Percentiles rank a stretch among this genome's conserved stretches.
Evolutionary conservation across 441 rosid species (phyloP).

Genomic region (Brassica balearica): DNA sequence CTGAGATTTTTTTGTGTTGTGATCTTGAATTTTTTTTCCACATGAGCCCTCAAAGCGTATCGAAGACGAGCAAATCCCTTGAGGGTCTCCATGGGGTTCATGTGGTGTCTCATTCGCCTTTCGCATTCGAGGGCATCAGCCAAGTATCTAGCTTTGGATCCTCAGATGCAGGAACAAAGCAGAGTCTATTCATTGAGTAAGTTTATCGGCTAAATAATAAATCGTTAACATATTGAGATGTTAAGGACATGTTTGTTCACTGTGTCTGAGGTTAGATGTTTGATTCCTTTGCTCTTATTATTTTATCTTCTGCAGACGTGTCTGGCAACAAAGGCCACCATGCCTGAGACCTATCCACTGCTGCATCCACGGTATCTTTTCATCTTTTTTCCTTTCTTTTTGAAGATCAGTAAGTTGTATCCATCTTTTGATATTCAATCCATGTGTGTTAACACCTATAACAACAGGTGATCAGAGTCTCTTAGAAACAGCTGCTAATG

Average conservation of each 20-base stretch:
- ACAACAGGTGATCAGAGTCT: slow-evolving; percentile 68
- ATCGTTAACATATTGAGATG: neutral
- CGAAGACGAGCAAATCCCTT: slow-evolving; percentile 57
- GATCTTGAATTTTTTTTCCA: slow-evolving; percentile 14
- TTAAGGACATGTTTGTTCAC: neutral
- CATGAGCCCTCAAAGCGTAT: slow-evolving; percentile 60
- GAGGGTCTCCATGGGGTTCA: slow-evolving; percentile 80
- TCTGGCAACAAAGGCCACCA: slow-evolving; percentile 95
- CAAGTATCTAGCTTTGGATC: slow-evolving; percentile 53
- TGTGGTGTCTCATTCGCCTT: slow-evolving; percentile 76
- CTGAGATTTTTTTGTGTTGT: slow-evolving; percentile 26
- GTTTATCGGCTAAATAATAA: slow-evolving; percentile 31
- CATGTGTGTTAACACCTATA: neutral
- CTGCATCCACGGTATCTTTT: slow-evolving; percentile 61
- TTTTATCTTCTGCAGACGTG: slow-evolving; percentile 58
- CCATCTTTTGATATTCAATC: neutral
- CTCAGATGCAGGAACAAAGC: slow-evolving; percentile 54
- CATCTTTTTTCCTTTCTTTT: slow-evolving; percentile 3
- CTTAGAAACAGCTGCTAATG: slow-evolving; percentile 83
- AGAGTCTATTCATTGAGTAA: slow-evolving; percentile 72
- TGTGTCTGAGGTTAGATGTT: slow-evolving; percentile 10
- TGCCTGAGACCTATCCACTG: slow-evolving; percentile 83
- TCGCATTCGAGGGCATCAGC: slow-evolving; percentile 54
- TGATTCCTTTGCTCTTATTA: slow-evolving; percentile 25
- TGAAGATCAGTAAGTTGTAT: neutral